Evolutionary conservation across 257 asterid species (phyloP).

Genomic region (Solanum megistacrolobum): DNA sequence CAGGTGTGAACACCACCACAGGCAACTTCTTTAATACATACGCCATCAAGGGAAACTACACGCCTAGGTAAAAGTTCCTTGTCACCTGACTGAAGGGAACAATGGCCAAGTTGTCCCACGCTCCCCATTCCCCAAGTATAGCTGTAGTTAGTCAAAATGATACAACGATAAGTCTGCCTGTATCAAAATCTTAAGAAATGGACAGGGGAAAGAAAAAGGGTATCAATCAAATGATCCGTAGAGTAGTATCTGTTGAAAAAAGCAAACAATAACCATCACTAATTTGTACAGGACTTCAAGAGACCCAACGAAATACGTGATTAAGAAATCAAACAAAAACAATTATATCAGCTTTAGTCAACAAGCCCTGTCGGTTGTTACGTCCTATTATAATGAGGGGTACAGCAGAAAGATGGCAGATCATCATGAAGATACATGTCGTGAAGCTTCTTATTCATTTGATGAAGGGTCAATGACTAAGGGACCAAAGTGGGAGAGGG

Average conservation of each 20-base stretch:
- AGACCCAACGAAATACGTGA: background rate
- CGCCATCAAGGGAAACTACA: slow-evolving; percentile 68
- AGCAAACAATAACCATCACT: background rate
- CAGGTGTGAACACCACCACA: slow-evolving; percentile 97
- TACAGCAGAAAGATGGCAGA: background rate
- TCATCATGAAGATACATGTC: background rate
- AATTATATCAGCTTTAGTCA: background rate
- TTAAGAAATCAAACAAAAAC: background rate
- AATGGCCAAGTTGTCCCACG: slow-evolving; percentile 97
- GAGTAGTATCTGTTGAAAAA: background rate
- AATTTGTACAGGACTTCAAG: background rate
- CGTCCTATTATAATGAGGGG: background rate
- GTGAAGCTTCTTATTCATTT: background rate
- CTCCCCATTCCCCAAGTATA: slow-evolving; percentile 98
- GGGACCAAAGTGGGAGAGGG: background rate
- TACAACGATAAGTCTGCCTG: background rate
- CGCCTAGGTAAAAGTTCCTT: slow-evolving; percentile 84
- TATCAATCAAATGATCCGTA: background rate
- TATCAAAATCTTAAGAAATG: background rate
- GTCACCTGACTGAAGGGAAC: slow-evolving; percentile 77
- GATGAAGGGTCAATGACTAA: background rate
- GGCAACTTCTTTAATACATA: slow-evolving; percentile 46
- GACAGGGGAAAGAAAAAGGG: background rate
- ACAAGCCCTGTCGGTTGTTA: background rate
- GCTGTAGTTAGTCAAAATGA: slow-evolving; percentile 26